Conservation (phyloP, 2,329 filamentous ascomycete genomes). For the Aspergillus awamori region DNA sequence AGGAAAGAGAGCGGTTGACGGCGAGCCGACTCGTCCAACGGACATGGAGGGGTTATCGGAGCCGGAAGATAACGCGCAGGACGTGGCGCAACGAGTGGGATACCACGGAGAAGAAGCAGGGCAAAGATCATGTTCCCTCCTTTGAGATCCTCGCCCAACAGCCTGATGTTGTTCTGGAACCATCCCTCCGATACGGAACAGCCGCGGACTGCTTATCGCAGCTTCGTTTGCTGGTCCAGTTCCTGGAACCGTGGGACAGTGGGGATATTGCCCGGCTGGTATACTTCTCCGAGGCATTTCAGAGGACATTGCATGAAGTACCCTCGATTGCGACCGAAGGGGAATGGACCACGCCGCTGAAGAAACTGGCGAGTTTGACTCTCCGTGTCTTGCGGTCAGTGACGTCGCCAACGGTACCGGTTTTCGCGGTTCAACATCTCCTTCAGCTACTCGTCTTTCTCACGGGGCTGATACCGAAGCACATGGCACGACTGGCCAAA, state of each 20-base stretch:
- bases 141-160: constrained; percentile 41
- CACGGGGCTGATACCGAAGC: constrained; percentile 43
- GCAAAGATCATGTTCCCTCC: constrained; percentile 31
- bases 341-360: constrained; percentile 45
- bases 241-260: constrained; percentile 58
- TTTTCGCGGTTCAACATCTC: constrained; percentile 34
- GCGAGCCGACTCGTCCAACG: constrained; percentile 76
- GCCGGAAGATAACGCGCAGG: constrained; percentile 61
- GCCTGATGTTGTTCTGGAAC: constrained; percentile 54
- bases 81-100: constrained; percentile 67
- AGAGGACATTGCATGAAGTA: constrained; percentile 41
- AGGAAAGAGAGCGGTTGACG: constrained; percentile 75
- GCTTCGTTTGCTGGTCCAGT: constrained; percentile 69
- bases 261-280: constrained; percentile 45
- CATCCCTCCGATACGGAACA: constrained; percentile 37
- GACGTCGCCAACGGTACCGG: constrained; percentile 22
- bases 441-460: constrained; percentile 42
- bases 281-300: constrained; percentile 49
- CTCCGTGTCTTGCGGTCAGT: constrained; percentile 38
- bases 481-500: constrained; percentile 41
- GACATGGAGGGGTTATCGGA: constrained; percentile 76
- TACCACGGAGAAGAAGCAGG: constrained; percentile 51
- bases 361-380: constrained; percentile 41
- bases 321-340: constrained; percentile 42
- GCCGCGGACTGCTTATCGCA: constrained; percentile 50